Base-by-base conservation (phyloP, 2,329 filamentous ascomycete species). In the Colletotrichum horii region DNA sequence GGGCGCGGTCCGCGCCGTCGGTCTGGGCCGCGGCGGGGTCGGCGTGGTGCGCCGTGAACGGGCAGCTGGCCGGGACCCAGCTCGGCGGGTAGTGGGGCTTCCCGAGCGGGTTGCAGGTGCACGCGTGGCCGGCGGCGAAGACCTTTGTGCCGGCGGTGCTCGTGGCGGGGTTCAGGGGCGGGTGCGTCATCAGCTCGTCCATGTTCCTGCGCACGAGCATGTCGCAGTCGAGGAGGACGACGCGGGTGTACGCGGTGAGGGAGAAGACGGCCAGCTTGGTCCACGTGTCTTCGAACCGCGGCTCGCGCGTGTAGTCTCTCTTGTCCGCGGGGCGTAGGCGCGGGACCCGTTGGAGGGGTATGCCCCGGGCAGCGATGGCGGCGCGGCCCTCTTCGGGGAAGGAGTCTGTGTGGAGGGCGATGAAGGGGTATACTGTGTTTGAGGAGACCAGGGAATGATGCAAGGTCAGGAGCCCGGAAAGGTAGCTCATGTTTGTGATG, bases 171-270 rank as follows among this genome's bases (percentile, higher is more conserved):
- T 96, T 94, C 56, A 97, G 90, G 76, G 91, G 87, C 65, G 97
- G 80, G 22, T 94, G n/a, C 2, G n/a, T 91, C 94, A 98, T 97
- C 79, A 98, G 87, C 86, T 97, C 95, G 83, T 98, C 95, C 94
- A 98, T 97, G 84, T 97, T 97, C 79, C 89, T 89, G 78, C 93
- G 84, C 11, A 95, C 92, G 66, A 98, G 86, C 95, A 98, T 98
- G 86, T 98, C 95, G 81, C 93, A 94, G 85, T 98, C 95, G 68
- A 98, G 89, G 84, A 95, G 94, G 38, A 97, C 94, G 32, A 98
- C 91, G 38, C 95, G 91, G 26, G 93, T 89, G 85, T 96, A 98
- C 82, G 96, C 92, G 22, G 89, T 89, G 30, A 98, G 88, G 24
- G 91, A 92, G 83, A 97, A 98, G 56, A 30, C 26, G 16, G 24